phyloP scores from a whole-genome alignment of 176 grass and related monocot genomes.

The Rhynchospora breviuscula region DNA sequence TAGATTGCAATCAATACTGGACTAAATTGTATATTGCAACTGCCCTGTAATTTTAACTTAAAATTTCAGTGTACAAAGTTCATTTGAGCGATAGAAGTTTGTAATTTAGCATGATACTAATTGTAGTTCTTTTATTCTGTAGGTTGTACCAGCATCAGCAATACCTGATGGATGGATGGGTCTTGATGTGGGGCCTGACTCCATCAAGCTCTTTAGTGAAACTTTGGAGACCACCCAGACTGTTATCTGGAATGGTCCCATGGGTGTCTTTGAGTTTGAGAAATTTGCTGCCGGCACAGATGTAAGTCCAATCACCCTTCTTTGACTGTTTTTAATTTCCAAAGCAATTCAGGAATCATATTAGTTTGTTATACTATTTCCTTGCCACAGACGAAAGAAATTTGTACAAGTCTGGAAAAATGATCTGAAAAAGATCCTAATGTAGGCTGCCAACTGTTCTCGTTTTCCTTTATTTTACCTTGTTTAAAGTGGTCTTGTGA shows the following conservation, averaged over 20 bases:
- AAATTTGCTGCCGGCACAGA: constrained; percentile 90
- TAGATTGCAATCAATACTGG: neutral
- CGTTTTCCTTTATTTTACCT: neutral
- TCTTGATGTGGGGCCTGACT: constrained; percentile 80
- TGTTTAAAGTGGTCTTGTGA: too few relatives aligned
- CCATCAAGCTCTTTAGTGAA: constrained; percentile 69
- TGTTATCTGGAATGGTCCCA: constrained; percentile 92
- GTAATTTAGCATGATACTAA: neutral
- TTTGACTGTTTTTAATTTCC: neutral
- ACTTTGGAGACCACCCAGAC: constrained; percentile 48
- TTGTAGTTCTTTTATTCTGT: neutral
- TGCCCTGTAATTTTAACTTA: neutral
- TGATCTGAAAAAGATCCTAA: neutral
- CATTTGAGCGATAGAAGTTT: neutral
- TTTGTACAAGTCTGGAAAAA: neutral
- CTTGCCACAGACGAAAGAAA: neutral
- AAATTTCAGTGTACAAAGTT: neutral
- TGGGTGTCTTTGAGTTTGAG: constrained; percentile 97
- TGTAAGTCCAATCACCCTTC: constrained; percentile 28
- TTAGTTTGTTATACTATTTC: neutral
- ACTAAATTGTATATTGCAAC: too few relatives aligned
- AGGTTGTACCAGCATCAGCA: constrained; percentile 65
- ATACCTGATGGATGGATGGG: constrained; percentile 96
- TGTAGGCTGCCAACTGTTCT: neutral
- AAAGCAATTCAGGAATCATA: neutral